These are phyloP conservation scores for Capsicum baccatum DNA, from an alignment of 257 asterid species.

Conservation along the genomic window DNA sequence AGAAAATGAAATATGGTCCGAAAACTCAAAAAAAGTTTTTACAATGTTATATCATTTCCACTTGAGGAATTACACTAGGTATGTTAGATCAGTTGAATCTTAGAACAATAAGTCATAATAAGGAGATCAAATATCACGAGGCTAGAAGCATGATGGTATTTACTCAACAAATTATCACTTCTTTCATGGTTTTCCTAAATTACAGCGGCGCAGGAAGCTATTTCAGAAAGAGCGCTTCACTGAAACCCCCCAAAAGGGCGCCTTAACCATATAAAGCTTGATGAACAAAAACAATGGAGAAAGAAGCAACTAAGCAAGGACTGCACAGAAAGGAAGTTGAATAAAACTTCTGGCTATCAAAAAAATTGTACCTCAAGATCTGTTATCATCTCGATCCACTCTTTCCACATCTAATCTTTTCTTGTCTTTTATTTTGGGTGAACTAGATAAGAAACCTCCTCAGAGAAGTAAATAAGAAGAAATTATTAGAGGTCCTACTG, in stretches of 20 bases:
- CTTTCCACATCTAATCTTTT: neutral
- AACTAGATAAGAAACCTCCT: slow-evolving; percentile 16
- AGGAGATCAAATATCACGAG: neutral
- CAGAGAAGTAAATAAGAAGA: neutral
- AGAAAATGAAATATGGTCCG: neutral
- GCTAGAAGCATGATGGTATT: neutral
- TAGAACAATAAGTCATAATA: too few relatives aligned
- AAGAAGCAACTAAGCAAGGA: slow-evolving; percentile 21
- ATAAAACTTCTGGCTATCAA: neutral
- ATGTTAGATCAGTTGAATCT: neutral
- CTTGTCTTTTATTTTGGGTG: slow-evolving; percentile 18
- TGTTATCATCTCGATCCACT: slow-evolving; percentile 21
- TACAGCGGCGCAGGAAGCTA: neutral
- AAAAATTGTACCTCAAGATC: slow-evolving; percentile 20
- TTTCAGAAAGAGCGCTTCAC: neutral
- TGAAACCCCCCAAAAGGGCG: neutral
- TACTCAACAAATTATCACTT: slow-evolving; percentile 21
- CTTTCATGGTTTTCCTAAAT: slow-evolving; percentile 3
- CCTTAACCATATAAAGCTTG: slow-evolving; percentile 11
- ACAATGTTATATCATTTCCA: too few relatives aligned
- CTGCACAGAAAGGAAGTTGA: neutral
- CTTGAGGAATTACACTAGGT: too few relatives aligned
- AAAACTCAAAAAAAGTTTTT: neutral
- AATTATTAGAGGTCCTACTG: slow-evolving; percentile 21
- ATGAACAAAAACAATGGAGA: neutral